Percentiles rank a stretch among this genome's conserved stretches.
These are phyloP conservation scores for Thalassiosira ordinaria DNA, from an alignment of 352 stramenopile genomes.

Conservation along the genomic window DNA sequence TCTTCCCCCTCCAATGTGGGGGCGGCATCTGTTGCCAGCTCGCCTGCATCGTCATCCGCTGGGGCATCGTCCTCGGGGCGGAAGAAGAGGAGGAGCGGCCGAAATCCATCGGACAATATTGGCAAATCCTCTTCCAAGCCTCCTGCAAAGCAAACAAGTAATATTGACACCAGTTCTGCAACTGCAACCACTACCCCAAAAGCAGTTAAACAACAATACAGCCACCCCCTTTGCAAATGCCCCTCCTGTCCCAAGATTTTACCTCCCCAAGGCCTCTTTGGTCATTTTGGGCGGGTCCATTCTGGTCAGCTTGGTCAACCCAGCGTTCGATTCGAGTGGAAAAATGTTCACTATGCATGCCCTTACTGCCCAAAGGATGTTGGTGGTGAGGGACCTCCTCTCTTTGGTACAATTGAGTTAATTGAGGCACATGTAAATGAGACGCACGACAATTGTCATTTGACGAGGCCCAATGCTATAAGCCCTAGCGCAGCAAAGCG, in stretches of 20 bases:
- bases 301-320: conserved; percentile 26
- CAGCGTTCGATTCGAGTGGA: conserved; percentile 29
- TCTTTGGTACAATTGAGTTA: conserved; percentile 20
- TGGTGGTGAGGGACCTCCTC: not conserved
- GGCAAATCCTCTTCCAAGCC: not conserved
- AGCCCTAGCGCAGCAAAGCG: not conserved
- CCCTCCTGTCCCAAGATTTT: conserved; percentile 32
- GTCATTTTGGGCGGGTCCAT: conserved; percentile 43
- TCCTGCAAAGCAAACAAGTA: too few species aligned
- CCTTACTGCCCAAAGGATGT: conserved; percentile 31
- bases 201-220: conserved; percentile 8
- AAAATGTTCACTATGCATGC: conserved; percentile 27
- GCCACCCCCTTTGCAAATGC: conserved; percentile 43
- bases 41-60: not conserved
- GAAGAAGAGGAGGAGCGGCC: conserved; percentile 5
- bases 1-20: too few species aligned
- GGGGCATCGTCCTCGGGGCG: not conserved
- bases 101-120: not conserved
- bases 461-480: conserved; percentile 19
- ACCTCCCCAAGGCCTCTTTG: conserved; percentile 25
- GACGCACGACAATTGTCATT: conserved; percentile 14
- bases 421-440: conserved; percentile 29
- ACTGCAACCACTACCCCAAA: too few species aligned
- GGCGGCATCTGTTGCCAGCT: too few species aligned
- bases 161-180: too few species aligned